Evolutionary conservation across 2,329 filamentous ascomycete species (phyloP).

Genomic region (Colletotrichum sp.): DNA sequence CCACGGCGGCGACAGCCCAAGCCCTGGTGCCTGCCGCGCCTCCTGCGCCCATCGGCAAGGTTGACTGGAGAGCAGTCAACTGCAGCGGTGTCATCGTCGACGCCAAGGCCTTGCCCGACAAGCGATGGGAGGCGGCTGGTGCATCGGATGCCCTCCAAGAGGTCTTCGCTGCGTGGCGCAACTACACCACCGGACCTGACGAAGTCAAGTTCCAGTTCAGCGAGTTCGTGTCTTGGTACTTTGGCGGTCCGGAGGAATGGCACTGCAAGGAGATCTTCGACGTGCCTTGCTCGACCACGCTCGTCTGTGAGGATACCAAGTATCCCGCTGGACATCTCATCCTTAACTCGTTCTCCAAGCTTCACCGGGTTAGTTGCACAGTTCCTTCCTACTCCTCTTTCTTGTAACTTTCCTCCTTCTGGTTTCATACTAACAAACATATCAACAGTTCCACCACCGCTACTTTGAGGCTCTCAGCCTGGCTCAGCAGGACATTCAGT

Average conservation of each 20-base stretch:
- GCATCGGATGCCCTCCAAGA: not conserved
- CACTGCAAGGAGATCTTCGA: not conserved
- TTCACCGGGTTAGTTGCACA: not conserved
- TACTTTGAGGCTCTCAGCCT: not conserved
- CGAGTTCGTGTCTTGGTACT: not conserved
- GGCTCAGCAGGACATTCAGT: not conserved
- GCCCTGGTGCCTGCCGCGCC: not conserved
- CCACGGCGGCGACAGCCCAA: not conserved
- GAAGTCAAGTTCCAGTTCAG: constrained; percentile 8
- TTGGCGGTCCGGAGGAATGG: not conserved
- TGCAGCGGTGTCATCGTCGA: not conserved
- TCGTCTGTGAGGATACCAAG: not conserved
- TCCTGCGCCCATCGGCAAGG: not conserved
- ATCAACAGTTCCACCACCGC: not conserved
- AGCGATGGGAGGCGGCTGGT: not conserved
- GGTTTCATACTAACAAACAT: not conserved
- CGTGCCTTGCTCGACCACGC: not conserved
- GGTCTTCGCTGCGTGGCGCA: not conserved
- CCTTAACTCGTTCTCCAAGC: constrained; percentile 7
- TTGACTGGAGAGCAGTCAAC: not conserved
- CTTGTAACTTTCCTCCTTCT: not conserved
- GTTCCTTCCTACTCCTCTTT: not conserved
- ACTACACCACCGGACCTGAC: not conserved
- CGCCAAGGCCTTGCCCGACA: not conserved
- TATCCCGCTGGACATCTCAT: not conserved